phyloP scores from a whole-genome alignment of 495 filamentous ascomycete genomes.

The Poronia punctata region DNA sequence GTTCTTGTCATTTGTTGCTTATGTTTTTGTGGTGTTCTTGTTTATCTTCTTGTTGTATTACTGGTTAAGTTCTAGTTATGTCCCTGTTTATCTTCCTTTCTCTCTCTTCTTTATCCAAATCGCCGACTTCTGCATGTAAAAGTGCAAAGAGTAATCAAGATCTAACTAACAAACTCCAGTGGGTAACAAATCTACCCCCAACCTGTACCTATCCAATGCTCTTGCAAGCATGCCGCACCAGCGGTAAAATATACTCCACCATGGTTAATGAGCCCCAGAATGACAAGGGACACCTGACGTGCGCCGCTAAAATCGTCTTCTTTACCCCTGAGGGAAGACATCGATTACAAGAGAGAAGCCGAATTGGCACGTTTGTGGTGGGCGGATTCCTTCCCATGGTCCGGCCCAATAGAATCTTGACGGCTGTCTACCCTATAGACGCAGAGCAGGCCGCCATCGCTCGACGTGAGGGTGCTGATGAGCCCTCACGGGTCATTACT shows the following conservation, averaged over 20 bases:
- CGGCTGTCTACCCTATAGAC: slow-evolving; percentile 7
- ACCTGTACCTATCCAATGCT: slow-evolving; percentile 16
- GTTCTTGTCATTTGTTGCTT: too few species aligned
- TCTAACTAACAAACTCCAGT: slow-evolving; percentile 31
- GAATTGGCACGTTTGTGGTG: slow-evolving; percentile 12
- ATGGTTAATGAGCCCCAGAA: slow-evolving; percentile 26
- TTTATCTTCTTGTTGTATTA: too few species aligned
- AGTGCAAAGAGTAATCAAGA: too few species aligned
- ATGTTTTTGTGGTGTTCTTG: too few species aligned
- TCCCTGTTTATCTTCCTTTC: too few species aligned
- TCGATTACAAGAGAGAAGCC: slow-evolving; percentile 4
- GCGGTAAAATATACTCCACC: slow-evolving; percentile 27
- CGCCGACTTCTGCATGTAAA: too few species aligned
- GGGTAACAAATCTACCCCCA: slow-evolving; percentile 25
- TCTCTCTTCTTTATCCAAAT: too few species aligned
- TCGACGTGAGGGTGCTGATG: too few species aligned
- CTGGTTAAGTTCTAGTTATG: too few species aligned
- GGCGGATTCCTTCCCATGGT: slow-evolving; percentile 11
- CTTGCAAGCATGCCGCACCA: slow-evolving; percentile 20
- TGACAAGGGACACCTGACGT: slow-evolving; percentile 7
- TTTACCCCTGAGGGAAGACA: slow-evolving; percentile 24
- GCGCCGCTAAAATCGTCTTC: slow-evolving; percentile 32
- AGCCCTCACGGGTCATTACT: too few species aligned
- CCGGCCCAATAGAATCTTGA: slow-evolving; percentile 15
- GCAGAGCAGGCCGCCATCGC: too few species aligned